Evolutionary conservation across 768 basidiomycete species (phyloP), one percentile per base, ranked within the genome.

Genomic region (Mycena polygramma): DNA sequence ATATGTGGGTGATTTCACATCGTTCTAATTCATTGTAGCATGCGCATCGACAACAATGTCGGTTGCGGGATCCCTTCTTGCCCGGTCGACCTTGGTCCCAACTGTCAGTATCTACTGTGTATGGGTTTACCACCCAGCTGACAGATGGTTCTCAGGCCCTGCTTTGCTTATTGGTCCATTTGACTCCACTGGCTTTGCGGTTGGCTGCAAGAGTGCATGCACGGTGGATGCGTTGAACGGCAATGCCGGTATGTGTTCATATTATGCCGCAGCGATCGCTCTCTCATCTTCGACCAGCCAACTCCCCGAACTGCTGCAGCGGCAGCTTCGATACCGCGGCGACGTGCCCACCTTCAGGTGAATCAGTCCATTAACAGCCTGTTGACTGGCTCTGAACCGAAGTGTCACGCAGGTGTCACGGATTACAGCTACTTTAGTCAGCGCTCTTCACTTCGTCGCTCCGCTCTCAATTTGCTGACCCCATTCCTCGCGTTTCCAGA

Each of bases 391-490:
- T 51, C 22, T 51, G 49, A 51, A 22, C 49, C 20, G 22, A n/a
- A 22, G 3, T 26, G 22, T 24, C 24, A n/a, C 7, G n/a, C 26
- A 53, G 52, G 86, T 35, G 86, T 89, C 9, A 67, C 64, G 26
- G 83, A 81, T 73, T 89, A 88, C 77, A 77, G 73, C 65, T 87
- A 85, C 78, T 88, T 88, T 79, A 88, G 86, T 86, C 59, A 55
- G 82, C 77, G 10, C 48, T n/a, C 1, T 26, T 55, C 22, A 24
- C 60, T 30, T 30, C 11, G 37, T 49, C 26, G 45, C 37, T 55
- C 37, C 39, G 39, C 55, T n/a, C 46, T 66, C 26, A 58, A 45
- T 11, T 13, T 53, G 20, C 35, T 36, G 46, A 36, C 30, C 30
- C 30, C 37, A 13, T 46, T 4, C 26, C 9, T 53, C 26, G n/a